These are phyloP conservation scores for Fagopyrum esculentum DNA, from an alignment of 148 eudicot species.

Conservation along the genomic window DNA sequence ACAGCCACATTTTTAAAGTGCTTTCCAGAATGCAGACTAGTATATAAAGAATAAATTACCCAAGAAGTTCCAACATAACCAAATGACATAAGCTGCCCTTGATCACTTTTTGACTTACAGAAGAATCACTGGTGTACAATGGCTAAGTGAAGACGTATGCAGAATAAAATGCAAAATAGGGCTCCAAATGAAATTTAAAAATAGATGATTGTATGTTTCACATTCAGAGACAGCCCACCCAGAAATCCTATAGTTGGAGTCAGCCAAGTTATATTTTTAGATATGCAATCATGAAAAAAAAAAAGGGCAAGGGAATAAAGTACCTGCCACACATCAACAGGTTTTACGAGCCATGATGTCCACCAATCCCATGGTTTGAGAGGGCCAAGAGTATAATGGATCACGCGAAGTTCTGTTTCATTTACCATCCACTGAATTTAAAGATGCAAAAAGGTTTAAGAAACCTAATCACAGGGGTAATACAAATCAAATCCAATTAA, in stretches of 20 bases:
- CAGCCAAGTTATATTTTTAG: neutral
- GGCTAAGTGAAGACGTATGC: neutral
- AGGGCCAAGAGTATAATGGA: slow-evolving; percentile 97
- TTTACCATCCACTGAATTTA: slow-evolving; percentile 96
- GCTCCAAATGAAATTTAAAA: neutral
- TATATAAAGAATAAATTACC: neutral
- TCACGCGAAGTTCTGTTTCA: slow-evolving; percentile 81
- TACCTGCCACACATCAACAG: slow-evolving; percentile 99
- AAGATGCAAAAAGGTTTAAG: slow-evolving; percentile 9
- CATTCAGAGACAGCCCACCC: neutral
- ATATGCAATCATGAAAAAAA: neutral
- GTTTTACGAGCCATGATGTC: slow-evolving; percentile 96
- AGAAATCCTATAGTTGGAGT: neutral
- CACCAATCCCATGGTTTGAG: slow-evolving; percentile 99
- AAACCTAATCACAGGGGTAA: slow-evolving; percentile 10
- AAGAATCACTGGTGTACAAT: neutral
- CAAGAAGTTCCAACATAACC: neutral
- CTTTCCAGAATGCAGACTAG: neutral
- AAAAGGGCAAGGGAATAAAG: neutral
- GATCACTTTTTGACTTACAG: neutral
- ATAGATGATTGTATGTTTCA: neutral
- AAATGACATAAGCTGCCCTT: neutral
- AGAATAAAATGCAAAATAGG: neutral
- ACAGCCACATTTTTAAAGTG: neutral
- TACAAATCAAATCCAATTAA: neutral